Evolutionary conservation across 2,329 filamentous ascomycete species (phyloP).

Genomic region (Periconia sp.): DNA sequence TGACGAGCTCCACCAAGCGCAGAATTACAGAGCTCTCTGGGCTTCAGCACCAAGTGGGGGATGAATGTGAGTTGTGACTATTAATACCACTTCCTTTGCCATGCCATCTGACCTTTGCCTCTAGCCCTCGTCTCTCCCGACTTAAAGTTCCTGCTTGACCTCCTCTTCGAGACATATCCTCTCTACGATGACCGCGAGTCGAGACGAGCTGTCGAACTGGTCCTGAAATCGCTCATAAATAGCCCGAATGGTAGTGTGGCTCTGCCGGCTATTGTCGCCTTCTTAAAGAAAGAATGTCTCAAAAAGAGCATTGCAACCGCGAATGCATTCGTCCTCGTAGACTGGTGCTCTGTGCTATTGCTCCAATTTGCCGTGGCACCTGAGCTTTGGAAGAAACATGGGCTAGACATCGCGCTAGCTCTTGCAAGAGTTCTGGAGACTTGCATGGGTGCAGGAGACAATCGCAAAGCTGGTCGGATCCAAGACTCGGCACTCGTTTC

Average conservation of each 20-base stretch:
- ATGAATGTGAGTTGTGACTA: conserved; percentile 47
- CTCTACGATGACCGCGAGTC: conserved; percentile 87
- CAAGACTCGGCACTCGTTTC: conserved; percentile 76
- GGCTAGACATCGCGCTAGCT: conserved; percentile 69
- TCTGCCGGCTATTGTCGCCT: conserved; percentile 69
- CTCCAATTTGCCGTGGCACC: conserved; percentile 69
- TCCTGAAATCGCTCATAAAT: conserved; percentile 72
- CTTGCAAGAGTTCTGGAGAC: conserved; percentile 78
- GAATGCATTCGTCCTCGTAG: conserved; percentile 85
- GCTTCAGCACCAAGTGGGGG: conserved; percentile 51
- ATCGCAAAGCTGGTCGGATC: conserved; percentile 58
- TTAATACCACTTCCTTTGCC: conserved; percentile 15
- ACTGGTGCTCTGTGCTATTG: conserved; percentile 86
- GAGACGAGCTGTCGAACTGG: conserved; percentile 80
- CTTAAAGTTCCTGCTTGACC: conserved; percentile 65
- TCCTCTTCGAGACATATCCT: conserved; percentile 86
- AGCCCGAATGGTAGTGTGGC: conserved; percentile 62
- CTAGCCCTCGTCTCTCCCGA: conserved; percentile 50
- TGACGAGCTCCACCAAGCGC: conserved; percentile 57
- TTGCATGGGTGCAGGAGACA: conserved; percentile 63
- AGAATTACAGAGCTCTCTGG: conserved; percentile 52
- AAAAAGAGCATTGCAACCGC: conserved; percentile 79
- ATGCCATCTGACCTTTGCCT: conserved; percentile 5
- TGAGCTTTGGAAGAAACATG: conserved; percentile 68
- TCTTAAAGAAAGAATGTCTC: conserved; percentile 72